Conservation (phyloP, 805 yeast species). For the Yarrowia sp. region DNA sequence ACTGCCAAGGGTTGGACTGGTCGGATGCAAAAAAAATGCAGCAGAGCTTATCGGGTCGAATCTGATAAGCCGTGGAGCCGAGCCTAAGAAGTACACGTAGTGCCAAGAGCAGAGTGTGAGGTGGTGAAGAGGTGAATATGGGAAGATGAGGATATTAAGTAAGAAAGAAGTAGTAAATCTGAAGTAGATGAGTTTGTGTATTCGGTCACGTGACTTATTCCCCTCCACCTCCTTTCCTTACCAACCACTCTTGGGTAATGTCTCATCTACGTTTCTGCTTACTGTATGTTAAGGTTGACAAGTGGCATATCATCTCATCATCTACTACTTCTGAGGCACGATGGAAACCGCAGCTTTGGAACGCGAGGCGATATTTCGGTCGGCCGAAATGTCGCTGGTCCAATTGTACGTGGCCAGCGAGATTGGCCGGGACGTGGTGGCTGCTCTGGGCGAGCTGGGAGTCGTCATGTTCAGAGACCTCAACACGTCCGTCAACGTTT, state of each 20-base stretch:
- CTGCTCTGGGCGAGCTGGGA: constrained; percentile 82
- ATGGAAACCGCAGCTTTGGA: constrained; percentile 6
- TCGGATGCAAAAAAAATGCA: too few species aligned
- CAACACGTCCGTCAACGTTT: constrained; percentile 76
- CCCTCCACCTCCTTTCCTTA: not conserved
- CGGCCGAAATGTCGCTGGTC: constrained; percentile 96
- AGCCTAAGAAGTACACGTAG: constrained; percentile 15
- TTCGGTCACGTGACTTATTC: not conserved
- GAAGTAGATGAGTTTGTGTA: too few species aligned
- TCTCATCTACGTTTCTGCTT: too few species aligned
- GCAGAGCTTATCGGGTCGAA: constrained; percentile 24
- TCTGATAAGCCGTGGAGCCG: constrained; percentile 21
- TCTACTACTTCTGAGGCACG: not conserved
- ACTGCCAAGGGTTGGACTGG: too few species aligned
- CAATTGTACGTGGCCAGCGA: constrained; percentile 92
- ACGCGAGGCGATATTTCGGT: constrained; percentile 47
- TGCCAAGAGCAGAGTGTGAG: constrained; percentile 3
- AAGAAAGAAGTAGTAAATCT: too few species aligned
- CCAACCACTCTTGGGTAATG: too few species aligned
- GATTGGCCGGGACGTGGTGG: constrained; percentile 81
- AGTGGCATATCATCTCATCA: constrained; percentile 29
- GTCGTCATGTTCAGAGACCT: constrained; percentile 87
- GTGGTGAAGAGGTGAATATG: not conserved
- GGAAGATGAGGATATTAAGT: too few species aligned
- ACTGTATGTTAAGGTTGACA: constrained; percentile 27